Percentiles rank a stretch among this genome's conserved stretches.
These are phyloP conservation scores for Verticillium longisporum DNA, from an alignment of 2,329 filamentous ascomycete genomes.

Conservation along the genomic window DNA sequence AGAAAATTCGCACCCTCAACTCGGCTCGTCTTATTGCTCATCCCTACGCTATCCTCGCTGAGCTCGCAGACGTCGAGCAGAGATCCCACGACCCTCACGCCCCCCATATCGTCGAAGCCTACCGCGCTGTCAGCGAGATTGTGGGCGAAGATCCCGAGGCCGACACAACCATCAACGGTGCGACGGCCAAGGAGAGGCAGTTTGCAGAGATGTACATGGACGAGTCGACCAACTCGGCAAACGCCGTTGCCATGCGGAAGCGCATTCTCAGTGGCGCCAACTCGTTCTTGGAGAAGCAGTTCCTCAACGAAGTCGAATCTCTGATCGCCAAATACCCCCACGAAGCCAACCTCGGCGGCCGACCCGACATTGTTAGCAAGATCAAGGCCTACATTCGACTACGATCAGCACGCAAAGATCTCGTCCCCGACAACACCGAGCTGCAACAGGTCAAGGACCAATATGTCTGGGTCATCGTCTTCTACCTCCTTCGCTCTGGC, in stretches of 20 bases:
- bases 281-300: slow-evolving; percentile 72
- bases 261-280: slow-evolving; percentile 76
- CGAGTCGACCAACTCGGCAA: slow-evolving; percentile 58
- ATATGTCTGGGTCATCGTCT: slow-evolving; percentile 90
- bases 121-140: slow-evolving; percentile 73
- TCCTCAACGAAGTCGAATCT: slow-evolving; percentile 69
- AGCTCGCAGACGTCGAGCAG: slow-evolving; percentile 68
- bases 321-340: slow-evolving; percentile 76
- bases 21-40: slow-evolving; percentile 57
- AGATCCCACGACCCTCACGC: slow-evolving; percentile 65
- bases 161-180: slow-evolving; percentile 51
- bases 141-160: slow-evolving; percentile 63
- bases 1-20: slow-evolving; percentile 75
- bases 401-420: slow-evolving; percentile 70
- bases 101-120: slow-evolving; percentile 72
- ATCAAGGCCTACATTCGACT: slow-evolving; percentile 88
- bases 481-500: slow-evolving; percentile 82
- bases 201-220: slow-evolving; percentile 74
- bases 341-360: slow-evolving; percentile 83
- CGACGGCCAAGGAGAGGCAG: slow-evolving; percentile 65
- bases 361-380: slow-evolving; percentile 82
- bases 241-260: slow-evolving; percentile 63
- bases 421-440: slow-evolving; percentile 73
- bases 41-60: slow-evolving; percentile 66
- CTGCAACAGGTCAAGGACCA: slow-evolving; percentile 75